Evolutionary conservation across 1,284 basidiomycete species (phyloP).

Genomic region (Ganoderma meredithae): DNA sequence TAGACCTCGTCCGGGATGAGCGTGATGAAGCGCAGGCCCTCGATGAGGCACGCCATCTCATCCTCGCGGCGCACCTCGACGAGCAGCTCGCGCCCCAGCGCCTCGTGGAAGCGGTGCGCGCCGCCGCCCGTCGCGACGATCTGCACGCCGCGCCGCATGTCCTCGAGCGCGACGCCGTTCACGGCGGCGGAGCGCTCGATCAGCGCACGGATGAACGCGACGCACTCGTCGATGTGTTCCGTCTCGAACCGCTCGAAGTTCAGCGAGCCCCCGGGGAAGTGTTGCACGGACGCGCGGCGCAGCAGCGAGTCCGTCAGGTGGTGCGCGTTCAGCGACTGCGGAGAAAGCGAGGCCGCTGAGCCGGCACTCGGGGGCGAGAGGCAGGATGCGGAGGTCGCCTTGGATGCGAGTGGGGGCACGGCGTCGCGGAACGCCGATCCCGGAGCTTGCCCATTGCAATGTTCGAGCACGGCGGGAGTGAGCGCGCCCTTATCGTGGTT

Average conservation of each 20-base stretch:
- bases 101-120: constrained; percentile 92
- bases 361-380: constrained; percentile 24
- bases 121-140: constrained; percentile 99
- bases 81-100: constrained; percentile 78
- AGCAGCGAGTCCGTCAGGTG: constrained; percentile 71
- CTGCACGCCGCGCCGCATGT: constrained; percentile 94
- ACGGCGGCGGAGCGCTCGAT: constrained; percentile 87
- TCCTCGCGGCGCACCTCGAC: constrained; percentile 93
- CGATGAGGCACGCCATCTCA: constrained; percentile 99
- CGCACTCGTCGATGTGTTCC: constrained; percentile 85
- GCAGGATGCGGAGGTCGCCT: constrained; percentile 23
- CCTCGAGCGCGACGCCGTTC: constrained; percentile 89
- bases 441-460: constrained; percentile 39
- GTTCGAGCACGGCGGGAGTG: constrained; percentile 80
- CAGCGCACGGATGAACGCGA: constrained; percentile 88
- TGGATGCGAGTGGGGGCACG: neutral
- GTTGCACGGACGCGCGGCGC: constrained; percentile 74
- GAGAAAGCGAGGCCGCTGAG: constrained; percentile 35
- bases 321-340: constrained; percentile 50
- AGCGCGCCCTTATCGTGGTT: constrained; percentile 72
- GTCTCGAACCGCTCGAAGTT: constrained; percentile 99
- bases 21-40: constrained; percentile 96
- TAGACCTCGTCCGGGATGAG: constrained; percentile 98
- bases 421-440: constrained; percentile 23
- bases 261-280: constrained; percentile 94